Evolutionary conservation across 768 basidiomycete species (phyloP), one percentile per base, ranked within the genome.

Genomic region (Mycena polygramma): DNA sequence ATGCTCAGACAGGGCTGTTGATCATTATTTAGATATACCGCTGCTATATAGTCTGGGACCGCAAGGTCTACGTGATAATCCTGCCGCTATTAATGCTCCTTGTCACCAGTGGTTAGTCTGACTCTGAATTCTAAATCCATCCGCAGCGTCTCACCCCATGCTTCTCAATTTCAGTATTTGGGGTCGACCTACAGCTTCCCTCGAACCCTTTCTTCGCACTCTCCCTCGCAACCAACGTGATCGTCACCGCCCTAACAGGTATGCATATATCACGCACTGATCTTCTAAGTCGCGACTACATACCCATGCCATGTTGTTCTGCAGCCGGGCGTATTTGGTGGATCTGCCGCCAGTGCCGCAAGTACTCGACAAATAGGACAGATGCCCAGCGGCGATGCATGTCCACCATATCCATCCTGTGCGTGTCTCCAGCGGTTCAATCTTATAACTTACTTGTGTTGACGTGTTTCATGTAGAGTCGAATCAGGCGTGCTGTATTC

Each of bases 401-500:
- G n/a, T 76, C 79, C 8, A 73, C 73, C 71, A 77, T 78, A 62
- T 75, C 76, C 24, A 80, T 80, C 70, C 67, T 80, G 79, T 78
- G 71, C 64, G 77, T 74, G 77, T 73, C 24, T 10, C 17, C 2
- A 9, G 11, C 26, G 9, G 15, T 30, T 6, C 22, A 4, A 60
- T 39, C 22, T 52, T n/a, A 11, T 4, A 9, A n/a, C 36, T 24
- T 1, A 30, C 13, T 9, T 19, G 6, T 7, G 13, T n/a, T 35
- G n/a, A 19, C 11, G 5, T 30, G 30, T 30, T 6, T 3, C 30
- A 30, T 30, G 14, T 74, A 80, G 79, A 55, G 70, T 80, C 55
- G 79, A 80, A 75, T 80, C 79, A n/a, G 77, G 79, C 53, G 58
- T 77, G 26, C 78, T 80, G 59, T 80, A 80, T 57, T 78, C 77